Conservation (phyloP, 352 stramenopile species). For the Thalassiosira livingstoniorum region DNA sequence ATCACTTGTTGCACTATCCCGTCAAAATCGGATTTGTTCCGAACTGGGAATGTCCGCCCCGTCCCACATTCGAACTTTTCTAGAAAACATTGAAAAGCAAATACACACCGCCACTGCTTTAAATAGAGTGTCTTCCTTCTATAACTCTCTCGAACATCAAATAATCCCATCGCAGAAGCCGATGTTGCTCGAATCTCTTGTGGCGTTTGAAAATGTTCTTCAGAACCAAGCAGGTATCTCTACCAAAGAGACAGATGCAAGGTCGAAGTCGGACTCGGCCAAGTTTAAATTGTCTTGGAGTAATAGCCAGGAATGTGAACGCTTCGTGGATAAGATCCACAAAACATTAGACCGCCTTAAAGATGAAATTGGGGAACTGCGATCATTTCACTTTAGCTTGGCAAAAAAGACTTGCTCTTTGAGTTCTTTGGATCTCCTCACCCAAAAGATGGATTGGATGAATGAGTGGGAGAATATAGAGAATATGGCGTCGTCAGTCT, state of each 20-base stretch:
- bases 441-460: slow-evolving; percentile 90
- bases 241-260: slow-evolving; percentile 37
- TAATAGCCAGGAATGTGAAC: slow-evolving; percentile 91
- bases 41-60: neutral
- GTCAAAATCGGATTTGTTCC: neutral
- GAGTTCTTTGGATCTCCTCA: slow-evolving; percentile 91
- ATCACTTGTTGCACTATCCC: neutral
- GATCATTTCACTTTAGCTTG: slow-evolving; percentile 89
- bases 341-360: slow-evolving; percentile 87
- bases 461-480: slow-evolving; percentile 55
- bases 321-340: slow-evolving; percentile 93
- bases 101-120: slow-evolving; percentile 94
- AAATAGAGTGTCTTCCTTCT: slow-evolving; percentile 96
- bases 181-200: slow-evolving; percentile 92
- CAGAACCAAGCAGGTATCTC: slow-evolving; percentile 30
- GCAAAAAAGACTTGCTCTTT: slow-evolving; percentile 86
- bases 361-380: slow-evolving; percentile 90
- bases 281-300: slow-evolving; percentile 87
- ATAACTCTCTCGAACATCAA: slow-evolving; percentile 94
- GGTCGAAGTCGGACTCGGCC: slow-evolving; percentile 17
- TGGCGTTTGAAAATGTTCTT: slow-evolving; percentile 90
- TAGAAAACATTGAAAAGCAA: slow-evolving; percentile 90
- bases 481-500: slow-evolving; percentile 82
- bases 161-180: slow-evolving; percentile 95
- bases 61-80: neutral